Conservation (phyloP, 2,329 filamentous ascomycete genomes). For the Aspergillus vadensis region DNA sequence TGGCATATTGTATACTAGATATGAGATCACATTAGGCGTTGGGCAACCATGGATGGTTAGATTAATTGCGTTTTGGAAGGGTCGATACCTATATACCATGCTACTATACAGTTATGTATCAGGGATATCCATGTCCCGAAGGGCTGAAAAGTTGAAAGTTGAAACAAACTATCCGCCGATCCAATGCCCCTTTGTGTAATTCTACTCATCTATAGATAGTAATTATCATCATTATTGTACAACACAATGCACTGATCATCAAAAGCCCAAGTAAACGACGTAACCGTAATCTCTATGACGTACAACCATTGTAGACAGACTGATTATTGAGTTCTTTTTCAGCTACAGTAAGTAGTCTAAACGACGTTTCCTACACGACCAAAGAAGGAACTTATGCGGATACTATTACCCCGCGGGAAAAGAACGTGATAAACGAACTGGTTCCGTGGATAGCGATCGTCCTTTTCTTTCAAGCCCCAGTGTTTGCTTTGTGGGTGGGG, state of each 20-base stretch:
- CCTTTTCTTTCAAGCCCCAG: too few relatives aligned
- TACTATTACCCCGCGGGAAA: neutral
- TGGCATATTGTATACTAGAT: too few relatives aligned
- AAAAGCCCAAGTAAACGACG: too few relatives aligned
- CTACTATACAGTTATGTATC: too few relatives aligned
- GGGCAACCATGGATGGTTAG: neutral
- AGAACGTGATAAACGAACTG: neutral
- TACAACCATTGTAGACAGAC: neutral
- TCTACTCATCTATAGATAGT: too few relatives aligned
- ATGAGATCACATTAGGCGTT: neutral
- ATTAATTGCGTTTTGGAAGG: neutral
- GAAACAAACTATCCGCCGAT: neutral
- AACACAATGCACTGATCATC: too few relatives aligned
- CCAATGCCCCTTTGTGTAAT: neutral
- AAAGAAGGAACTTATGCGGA: too few relatives aligned
- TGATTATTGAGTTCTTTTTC: too few relatives aligned
- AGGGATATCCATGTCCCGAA: neutral
- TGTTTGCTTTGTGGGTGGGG: neutral
- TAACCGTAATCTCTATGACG: neutral
- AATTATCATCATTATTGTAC: too few relatives aligned
- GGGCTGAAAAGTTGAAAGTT: neutral
- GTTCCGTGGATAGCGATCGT: neutral
- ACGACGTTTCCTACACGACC: too few relatives aligned
- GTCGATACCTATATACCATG: too few relatives aligned
- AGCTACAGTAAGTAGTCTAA: too few relatives aligned